Base-by-base conservation (phyloP, 139 green algal species). In the Chlorella vulgaris region DNA sequence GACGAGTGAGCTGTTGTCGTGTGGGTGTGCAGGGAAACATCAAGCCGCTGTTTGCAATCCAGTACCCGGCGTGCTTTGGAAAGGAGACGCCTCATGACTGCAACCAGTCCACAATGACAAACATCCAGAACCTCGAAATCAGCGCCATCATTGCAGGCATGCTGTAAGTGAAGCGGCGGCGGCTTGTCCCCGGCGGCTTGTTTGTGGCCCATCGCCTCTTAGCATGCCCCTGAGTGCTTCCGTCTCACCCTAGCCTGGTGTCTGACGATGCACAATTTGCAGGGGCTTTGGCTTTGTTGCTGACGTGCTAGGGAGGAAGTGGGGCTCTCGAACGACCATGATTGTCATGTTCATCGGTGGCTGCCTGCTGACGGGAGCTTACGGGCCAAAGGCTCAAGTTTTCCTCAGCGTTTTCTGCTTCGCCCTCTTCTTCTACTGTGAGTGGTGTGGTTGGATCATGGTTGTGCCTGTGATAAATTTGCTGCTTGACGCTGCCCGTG, bases 261-360 rank as follows among this genome's bases (percentile, higher is more conserved):
- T 10, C 13, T 4, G 60, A 39, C 4, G 4, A 7, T 31, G 10
- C 4, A n/a, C 31, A 40, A 2, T 29, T 8, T 29, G 26, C 31
- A 31, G 8, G 1, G n/a, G 43, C 0, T 85, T 92, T 55, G 89
- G 89, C 18, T 86, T 81, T 26, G 35, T 93, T 22, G 90, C 83
- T 2, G 91, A 95, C 74, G 51, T 81, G 31, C 90, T 93, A 4
- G 91, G 91, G 3, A 85, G 92, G 55, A 91, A 91, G 70, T 93
- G 86, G 87, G 92, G 19, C 26, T 58, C 36, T 38, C 69, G 87
- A 47, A 66, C 82, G 7, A 89, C 87, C 19, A 86, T 87, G 7
- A 63, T 58, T 35, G 84, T 94, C 76, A 95, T 95, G 92, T 58
- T 92, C 31, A 73, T 88, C 33, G 89, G 91, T 43, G 77, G 67